phyloP scores from a whole-genome alignment of 148 eudicot genomes.

The Vaccinium corymbosum region DNA sequence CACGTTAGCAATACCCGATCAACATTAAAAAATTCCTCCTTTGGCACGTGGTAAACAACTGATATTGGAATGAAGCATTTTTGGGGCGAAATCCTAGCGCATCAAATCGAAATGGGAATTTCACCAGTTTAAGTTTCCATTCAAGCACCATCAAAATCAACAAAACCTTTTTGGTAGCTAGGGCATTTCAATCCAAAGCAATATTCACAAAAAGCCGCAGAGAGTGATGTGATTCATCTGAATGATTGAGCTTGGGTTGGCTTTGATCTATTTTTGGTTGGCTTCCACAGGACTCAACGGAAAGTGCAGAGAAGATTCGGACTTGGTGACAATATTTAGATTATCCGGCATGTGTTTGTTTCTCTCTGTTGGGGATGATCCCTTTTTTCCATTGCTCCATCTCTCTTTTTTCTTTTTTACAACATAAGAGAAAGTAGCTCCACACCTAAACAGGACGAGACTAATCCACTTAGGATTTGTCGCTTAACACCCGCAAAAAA shows the following conservation, averaged over 20 bases:
- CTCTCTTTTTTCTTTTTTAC: too few relatives aligned
- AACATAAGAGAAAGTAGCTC: too few relatives aligned
- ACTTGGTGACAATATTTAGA: not conserved
- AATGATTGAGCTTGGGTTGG: not conserved
- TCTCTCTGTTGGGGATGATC: not conserved
- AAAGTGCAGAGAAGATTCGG: slow-evolving; percentile 19
- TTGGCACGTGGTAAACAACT: too few relatives aligned
- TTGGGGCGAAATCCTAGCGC: not conserved
- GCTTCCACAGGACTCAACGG: not conserved
- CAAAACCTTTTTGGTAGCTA: not conserved
- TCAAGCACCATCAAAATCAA: not conserved
- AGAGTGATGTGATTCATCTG: not conserved
- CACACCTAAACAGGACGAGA: too few relatives aligned
- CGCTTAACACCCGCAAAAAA: too few relatives aligned
- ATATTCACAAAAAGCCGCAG: not conserved
- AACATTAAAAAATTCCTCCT: too few relatives aligned
- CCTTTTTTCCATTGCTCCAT: not conserved
- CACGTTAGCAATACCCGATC: too few relatives aligned
- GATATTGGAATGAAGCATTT: not conserved
- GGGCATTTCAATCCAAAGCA: not conserved
- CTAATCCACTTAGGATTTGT: too few relatives aligned
- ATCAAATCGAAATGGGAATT: not conserved
- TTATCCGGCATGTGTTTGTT: not conserved
- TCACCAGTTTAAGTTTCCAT: not conserved
- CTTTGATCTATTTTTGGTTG: not conserved